These are phyloP conservation scores for Fusarium pseudoanthophilum DNA, from an alignment of 2,329 filamentous ascomycete species.

Conservation along the genomic window DNA sequence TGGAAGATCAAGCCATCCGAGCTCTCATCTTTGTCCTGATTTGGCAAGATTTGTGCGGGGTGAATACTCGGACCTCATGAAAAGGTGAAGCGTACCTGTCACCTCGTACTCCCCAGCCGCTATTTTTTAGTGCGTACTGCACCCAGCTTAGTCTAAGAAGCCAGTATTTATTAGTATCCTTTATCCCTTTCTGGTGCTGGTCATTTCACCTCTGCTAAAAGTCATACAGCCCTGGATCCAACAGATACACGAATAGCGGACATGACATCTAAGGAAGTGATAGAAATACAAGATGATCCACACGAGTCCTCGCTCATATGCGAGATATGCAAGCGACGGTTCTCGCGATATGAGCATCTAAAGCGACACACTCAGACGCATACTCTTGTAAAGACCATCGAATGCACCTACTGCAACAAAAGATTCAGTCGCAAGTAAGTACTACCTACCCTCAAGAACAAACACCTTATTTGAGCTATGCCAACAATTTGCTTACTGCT, in stretches of 20 bases:
- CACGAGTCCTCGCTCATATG: neutral
- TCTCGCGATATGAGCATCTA: neutral
- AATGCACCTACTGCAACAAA: neutral
- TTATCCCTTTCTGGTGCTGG: no score
- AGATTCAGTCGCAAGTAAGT: neutral
- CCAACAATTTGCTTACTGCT: neutral
- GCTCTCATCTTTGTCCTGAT: neutral
- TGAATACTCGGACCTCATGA: neutral
- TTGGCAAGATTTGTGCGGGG: neutral
- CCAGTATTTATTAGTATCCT: neutral
- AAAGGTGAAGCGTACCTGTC: neutral
- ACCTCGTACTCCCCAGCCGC: neutral
- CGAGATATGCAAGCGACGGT: neutral
- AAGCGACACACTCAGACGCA: neutral
- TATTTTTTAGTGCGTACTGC: neutral
- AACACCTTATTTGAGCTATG: neutral
- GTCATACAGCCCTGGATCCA: neutral
- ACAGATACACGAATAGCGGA: neutral
- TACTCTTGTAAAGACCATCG: neutral
- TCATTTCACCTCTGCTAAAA: neutral
- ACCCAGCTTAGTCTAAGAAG: neutral
- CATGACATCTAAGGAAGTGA: neutral
- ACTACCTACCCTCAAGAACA: rapidly evolving
- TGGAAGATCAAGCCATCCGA: neutral
- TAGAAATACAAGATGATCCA: neutral